Evolutionary conservation across 225 moss, liverwort and hornwort species (phyloP), one percentile per base, ranked within the genome.

Genomic region (Marchantia polymorpha): DNA sequence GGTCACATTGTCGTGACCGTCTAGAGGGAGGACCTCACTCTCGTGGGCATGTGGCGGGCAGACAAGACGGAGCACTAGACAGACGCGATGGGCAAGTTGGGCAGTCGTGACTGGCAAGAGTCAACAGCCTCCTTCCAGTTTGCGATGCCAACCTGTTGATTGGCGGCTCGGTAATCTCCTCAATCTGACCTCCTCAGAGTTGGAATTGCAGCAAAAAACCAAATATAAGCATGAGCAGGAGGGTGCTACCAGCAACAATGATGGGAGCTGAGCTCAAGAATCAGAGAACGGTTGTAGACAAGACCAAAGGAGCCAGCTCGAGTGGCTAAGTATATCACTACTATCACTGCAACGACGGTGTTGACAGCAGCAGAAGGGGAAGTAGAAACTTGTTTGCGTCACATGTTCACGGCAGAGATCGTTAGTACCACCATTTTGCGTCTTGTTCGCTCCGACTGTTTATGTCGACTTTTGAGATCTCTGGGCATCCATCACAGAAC

Each of bases 341-440:
- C 30, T 20, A 3, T 11, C 16, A 20, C 23, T 65, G 12, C 27
- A 5, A 27, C 23, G 59, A 16, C 10, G 20, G 59, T 47, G 22
- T 39, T 31, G 15, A 11, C 12, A 30, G 30, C 46, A 69, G 69
- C 12, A n/a, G n/a, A n/a, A n/a, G n/a, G n/a, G 25, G n/a, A 26
- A 10, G 11, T n/a, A 22, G 52, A 12, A 25, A 52, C 17, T 26
- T 52, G 72, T 73, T 73, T 25, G 52, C 6, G 52, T 52, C 72
- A 73, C 72, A 25, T 51, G 72, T 51, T 52, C 52, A 51, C 9
- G 23, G 23, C 72, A 26, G 17, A 31, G 25, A 8, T 69, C 69
- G 48, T n/a, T 73, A 52, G 72, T 73, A 73, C 52, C 52, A n/a
- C n/a, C 52, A 73, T 51, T 73, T 12, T 52, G 13, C 22, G 23